Evolutionary conservation across 495 filamentous ascomycete species (phyloP), one percentile per base, ranked within the genome.

Genomic region (Hypomontagnella submonticulosa): DNA sequence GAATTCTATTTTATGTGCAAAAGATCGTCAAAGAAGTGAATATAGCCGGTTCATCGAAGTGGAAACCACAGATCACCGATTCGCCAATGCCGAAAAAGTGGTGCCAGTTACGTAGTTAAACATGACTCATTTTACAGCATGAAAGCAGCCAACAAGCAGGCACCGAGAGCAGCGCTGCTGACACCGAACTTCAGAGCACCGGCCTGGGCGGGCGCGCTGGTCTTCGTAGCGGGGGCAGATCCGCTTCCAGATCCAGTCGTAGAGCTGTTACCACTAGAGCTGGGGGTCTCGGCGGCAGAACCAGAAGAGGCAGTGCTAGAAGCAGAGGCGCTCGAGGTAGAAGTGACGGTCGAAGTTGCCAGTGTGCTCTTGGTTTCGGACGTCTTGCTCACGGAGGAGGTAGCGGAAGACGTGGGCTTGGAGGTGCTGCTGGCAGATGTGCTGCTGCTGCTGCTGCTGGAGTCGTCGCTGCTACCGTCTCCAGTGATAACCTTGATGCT

Each of bases 401-500:
- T 71, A 18, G 66, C 44, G 34, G 63, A 40, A 8, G 63, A 46
- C 19, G 68, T 40, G 64, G 70, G 66, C 60, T 62, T 72, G 46
- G 59, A 47, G 30, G 63, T 56, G 64, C 61, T 66, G n/a, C 38
- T 50, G 27, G 53, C 47, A 32, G 65, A 40, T 65, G 52, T 71
- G 43, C 23, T 27, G 69, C 57, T 71, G 43, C 57, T 71, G 43
- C 46, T 52, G 32, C 18, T 49, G 47, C 15, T 54, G 40, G 37
- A 13, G 68, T 84, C 86, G 67, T 85, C 88, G 6, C 84, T 80
- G 72, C 85, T 87, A 67, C 92, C 80, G 59, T 87, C 90, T n/a
- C 86, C 83, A 34, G 90, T 85, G 55, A 82, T 79, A 11, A 93
- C 84, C 59, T 83, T 80, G 76, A 99, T 97, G 59, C 89, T 92